Evolutionary conservation across 352 stramenopile species (phyloP), one percentile per base, ranked within the genome.

Genomic region (Phytophthora citrophthora): DNA sequence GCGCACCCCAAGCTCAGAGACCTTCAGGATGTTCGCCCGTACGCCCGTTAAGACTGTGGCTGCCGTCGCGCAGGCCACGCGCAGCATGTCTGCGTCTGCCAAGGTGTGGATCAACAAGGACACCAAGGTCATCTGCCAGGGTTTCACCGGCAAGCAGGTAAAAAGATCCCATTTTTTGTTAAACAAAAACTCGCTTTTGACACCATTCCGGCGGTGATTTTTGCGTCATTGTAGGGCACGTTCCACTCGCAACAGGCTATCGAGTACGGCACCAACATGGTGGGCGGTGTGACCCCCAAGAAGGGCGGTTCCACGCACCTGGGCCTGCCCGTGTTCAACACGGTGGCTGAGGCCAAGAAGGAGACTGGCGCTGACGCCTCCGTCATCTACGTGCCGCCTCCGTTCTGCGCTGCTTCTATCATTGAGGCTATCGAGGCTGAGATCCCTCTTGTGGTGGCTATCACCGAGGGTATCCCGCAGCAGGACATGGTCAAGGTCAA

Each of bases 81-180:
- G 86, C 79, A 72, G 70, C 67, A 94, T 96, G 88, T 98, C 94
- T 47, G 86, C 96, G n/a, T 98, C 91, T 29, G 97, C 97, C 70
- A 98, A 99, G 64, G 98, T 99, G 44, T 99, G 97, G 97, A 94
- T 99, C 58, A 97, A 99, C 85, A 99, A 99, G 86, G 93, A 99
- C 81, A 99, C 98, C 34, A 96, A 95, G 61, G 97, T 99, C 29
- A 99, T 99, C 73, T 98, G 96, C 76, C 98, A 99, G 83, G 98
- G 98, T 50, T 99, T 99, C 78, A 99, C 98, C 47, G 98, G 98
- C 71, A 99, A 99, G 82, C 96, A 99, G 88, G 92, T 97, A 83
- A 54, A 20, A 70, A 62, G 44, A 64, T 58, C 40, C 18, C 11
- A 24, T 23, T 39, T 39, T 26, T 15, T 38, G 40, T 56, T 36